Evolutionary conservation across 1,284 basidiomycete species (phyloP).

Genomic region (Serendipita sp.): DNA sequence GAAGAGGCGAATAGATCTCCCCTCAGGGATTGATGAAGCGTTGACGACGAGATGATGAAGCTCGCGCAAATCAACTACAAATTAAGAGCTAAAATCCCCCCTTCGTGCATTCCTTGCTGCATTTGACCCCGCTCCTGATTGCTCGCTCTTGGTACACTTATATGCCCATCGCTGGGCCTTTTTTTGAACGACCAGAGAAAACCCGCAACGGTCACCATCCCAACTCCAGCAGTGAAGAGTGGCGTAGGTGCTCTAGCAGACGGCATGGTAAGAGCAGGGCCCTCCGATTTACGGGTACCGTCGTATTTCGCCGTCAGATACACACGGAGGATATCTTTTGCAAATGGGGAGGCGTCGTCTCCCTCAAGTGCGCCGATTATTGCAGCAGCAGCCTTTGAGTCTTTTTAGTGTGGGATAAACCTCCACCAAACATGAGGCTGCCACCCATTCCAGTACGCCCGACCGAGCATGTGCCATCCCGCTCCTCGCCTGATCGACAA

Average conservation of each 20-base stretch:
- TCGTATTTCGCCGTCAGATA: neutral
- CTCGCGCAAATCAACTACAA: constrained; percentile 21
- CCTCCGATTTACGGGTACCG: neutral
- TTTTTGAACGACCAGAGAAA: constrained; percentile 32
- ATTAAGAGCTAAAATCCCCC: too few relatives aligned
- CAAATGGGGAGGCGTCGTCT: neutral
- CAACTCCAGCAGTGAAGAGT: neutral
- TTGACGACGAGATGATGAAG: constrained; percentile 7
- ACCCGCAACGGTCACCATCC: constrained; percentile 21
- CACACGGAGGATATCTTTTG: neutral
- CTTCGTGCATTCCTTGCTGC: too few relatives aligned
- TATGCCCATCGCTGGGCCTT: neutral
- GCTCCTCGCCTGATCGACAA: neutral
- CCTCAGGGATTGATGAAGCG: neutral
- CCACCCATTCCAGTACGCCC: neutral
- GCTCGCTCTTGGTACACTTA: neutral
- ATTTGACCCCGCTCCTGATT: neutral
- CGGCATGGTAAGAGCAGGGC: neutral
- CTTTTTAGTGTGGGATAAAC: neutral
- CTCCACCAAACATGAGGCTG: neutral
- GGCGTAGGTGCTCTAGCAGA: neutral
- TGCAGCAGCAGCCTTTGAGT: neutral
- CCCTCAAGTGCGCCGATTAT: neutral
- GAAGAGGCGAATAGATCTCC: neutral
- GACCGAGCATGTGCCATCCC: neutral